Conservation (phyloP, 495 filamentous ascomycete genomes). For the Zalerion maritima region DNA sequence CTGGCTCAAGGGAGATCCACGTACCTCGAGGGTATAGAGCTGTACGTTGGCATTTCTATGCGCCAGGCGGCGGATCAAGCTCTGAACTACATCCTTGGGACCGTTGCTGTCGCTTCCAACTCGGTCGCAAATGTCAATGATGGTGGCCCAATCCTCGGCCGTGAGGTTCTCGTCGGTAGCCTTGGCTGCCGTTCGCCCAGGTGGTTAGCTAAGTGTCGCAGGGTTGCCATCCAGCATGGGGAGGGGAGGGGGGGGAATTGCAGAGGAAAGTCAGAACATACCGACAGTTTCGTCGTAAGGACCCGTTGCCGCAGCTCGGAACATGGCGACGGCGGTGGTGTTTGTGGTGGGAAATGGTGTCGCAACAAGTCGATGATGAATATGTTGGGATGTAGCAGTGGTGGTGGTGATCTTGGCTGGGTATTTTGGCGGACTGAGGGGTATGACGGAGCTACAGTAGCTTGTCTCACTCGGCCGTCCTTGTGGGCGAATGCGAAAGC, state of each 20-base stretch:
- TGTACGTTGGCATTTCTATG: conserved; percentile 99
- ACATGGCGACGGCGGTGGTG: conserved; percentile 31
- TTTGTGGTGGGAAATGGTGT: no score
- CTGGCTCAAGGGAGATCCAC: conserved; percentile 6
- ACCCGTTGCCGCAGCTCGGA: conserved; percentile 33
- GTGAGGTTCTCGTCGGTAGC: conserved; percentile 98
- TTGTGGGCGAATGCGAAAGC: no score
- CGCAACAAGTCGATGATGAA: no score
- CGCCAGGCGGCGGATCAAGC: conserved; percentile 88
- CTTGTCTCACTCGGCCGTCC: no score
- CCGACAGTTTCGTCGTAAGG: conserved; percentile 39
- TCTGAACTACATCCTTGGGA: conserved; percentile 82
- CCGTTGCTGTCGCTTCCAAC: conserved; percentile 46
- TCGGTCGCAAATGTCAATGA: conserved; percentile 96
- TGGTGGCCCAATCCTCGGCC: conserved; percentile 95
- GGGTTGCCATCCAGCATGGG: neutral
- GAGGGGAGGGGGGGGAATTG: neutral
- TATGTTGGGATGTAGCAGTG: neutral
- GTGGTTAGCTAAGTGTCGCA: conserved; percentile 1
- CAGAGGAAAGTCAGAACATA: conserved; percentile 12
- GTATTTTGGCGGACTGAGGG: conserved; percentile 1
- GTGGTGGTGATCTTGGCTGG: conserved; percentile 4
- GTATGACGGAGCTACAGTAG: conserved; percentile 5
- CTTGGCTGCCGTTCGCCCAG: conserved; percentile 49
- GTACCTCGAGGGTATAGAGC: conserved; percentile 87